These are phyloP conservation scores for Blastocystis sp. DNA, from an alignment of 352 stramenopile species.

Conservation along the genomic window DNA sequence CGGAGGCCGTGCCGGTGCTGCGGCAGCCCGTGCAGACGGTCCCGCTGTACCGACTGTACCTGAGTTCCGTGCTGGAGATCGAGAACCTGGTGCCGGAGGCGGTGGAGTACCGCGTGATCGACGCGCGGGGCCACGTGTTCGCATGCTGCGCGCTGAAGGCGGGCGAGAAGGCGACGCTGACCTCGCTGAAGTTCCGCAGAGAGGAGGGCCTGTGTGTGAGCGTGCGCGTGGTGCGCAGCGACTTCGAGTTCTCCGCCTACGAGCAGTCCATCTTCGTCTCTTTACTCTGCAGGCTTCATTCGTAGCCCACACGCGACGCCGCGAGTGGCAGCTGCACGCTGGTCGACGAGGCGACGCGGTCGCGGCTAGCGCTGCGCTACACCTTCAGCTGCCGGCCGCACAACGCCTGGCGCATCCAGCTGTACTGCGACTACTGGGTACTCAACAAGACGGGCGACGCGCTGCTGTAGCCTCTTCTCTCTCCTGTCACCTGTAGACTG, in stretches of 20 bases:
- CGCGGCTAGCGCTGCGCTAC: not conserved
- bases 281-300: not conserved
- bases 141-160: not conserved
- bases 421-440: slow-evolving; percentile 51
- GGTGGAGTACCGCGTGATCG: not conserved
- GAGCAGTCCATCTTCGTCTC: slow-evolving; percentile 17
- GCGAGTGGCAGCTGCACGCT: not conserved
- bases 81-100: slow-evolving; percentile 47
- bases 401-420: slow-evolving; percentile 24
- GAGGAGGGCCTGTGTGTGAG: slow-evolving; percentile 6
- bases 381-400: not conserved
- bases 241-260: slow-evolving; percentile 17
- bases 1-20: not conserved
- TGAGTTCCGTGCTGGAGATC: not conserved
- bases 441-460: slow-evolving; percentile 52
- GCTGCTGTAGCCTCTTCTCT: not conserved
- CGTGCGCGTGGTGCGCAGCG: not conserved
- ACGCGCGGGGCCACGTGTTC: not conserved
- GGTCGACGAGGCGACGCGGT: not conserved
- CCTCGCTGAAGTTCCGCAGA: not conserved
- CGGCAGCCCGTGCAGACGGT: not conserved
- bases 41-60: not conserved
- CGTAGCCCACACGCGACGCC: not conserved
- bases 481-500: not conserved
- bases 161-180: not conserved